Conservation (phyloP, 163 green algal genomes). For the Botryococcus braunii region DNA sequence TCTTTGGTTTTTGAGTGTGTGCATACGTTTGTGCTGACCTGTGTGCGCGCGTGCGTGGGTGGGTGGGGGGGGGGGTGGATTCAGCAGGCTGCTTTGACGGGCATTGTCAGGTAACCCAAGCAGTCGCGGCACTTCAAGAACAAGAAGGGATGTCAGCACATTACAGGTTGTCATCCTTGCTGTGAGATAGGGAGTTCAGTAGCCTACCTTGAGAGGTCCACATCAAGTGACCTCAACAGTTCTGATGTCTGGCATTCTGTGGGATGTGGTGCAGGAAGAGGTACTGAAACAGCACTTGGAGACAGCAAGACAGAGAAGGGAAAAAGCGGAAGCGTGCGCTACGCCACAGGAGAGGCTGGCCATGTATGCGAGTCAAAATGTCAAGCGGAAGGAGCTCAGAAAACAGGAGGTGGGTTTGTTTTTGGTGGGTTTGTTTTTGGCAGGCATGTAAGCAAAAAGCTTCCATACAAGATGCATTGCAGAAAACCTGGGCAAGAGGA, state of each 20-base stretch:
- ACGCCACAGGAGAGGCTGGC: slow-evolving; percentile 44
- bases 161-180: too few relatives aligned
- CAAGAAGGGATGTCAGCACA: too few relatives aligned
- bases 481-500: background rate
- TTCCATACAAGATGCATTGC: background rate
- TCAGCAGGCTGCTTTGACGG: too few relatives aligned
- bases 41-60: too few relatives aligned
- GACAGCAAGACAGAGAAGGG: slow-evolving; percentile 18
- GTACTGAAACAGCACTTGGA: slow-evolving; percentile 37
- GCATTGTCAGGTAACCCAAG: too few relatives aligned
- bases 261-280: slow-evolving; percentile 34
- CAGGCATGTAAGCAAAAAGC: background rate
- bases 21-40: too few relatives aligned
- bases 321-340: slow-evolving; percentile 40
- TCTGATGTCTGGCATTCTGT: background rate
- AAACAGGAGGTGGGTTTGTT: slow-evolving; percentile 34
- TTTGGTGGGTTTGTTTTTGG: background rate
- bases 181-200: too few relatives aligned
- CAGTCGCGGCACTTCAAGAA: too few relatives aligned
- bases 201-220: too few relatives aligned
- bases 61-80: too few relatives aligned
- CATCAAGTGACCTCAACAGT: too few relatives aligned
- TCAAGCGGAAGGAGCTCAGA: slow-evolving; percentile 30
- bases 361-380: slow-evolving; percentile 39
- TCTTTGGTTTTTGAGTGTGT: too few relatives aligned